Evolutionary conservation across 257 asterid species (phyloP).

Genomic region (Gentiana macrophylla): DNA sequence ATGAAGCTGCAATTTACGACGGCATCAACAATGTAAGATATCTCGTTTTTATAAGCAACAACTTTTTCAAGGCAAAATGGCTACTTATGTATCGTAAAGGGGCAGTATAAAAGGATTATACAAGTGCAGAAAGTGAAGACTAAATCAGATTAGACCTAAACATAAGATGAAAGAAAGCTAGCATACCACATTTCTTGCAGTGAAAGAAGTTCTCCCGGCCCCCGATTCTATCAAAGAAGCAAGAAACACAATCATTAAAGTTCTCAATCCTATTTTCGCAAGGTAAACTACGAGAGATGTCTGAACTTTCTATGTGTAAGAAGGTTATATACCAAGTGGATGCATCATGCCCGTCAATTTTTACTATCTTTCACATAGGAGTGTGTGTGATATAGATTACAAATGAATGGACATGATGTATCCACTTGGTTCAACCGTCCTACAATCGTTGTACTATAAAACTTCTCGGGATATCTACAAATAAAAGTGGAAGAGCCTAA

Average conservation of each 20-base stretch:
- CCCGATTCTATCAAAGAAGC: slow-evolving; percentile 41
- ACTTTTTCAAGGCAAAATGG: not conserved
- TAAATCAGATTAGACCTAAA: not conserved
- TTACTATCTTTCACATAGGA: too few relatives aligned
- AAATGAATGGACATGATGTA: too few relatives aligned
- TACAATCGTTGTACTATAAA: too few relatives aligned
- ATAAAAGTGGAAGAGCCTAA: not conserved
- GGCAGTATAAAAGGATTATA: not conserved
- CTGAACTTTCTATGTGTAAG: too few relatives aligned
- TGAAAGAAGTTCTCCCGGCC: slow-evolving; percentile 87
- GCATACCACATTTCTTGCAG: slow-evolving; percentile 87
- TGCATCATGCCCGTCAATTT: too few relatives aligned
- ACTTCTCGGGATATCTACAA: not conserved
- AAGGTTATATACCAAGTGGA: too few relatives aligned
- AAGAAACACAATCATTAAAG: slow-evolving; percentile 1
- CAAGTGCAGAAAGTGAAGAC: not conserved
- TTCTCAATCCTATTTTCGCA: not conserved
- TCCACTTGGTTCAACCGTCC: too few relatives aligned
- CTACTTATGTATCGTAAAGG: not conserved
- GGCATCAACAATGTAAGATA: not conserved
- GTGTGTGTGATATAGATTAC: too few relatives aligned
- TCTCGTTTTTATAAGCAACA: not conserved
- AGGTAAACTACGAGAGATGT: not conserved
- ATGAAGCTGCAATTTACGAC: slow-evolving; percentile 43
- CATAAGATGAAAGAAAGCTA: not conserved